Percentiles rank a stretch among this genome's conserved stretches.
Conservation (phyloP, 352 stramenopile genomes). For the Phytopythium ostracodes region DNA sequence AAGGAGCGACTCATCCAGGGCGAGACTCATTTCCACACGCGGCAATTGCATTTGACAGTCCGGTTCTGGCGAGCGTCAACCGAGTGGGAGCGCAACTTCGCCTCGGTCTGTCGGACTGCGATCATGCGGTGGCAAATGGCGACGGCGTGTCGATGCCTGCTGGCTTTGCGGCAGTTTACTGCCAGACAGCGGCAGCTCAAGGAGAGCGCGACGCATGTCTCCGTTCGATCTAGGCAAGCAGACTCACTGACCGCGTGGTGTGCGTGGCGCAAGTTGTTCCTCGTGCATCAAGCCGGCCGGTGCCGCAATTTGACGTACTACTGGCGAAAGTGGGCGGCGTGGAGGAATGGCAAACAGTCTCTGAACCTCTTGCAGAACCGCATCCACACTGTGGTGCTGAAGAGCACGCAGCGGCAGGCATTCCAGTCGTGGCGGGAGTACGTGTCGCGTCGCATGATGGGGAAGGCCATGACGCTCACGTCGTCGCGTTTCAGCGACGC, state of each 20-base stretch:
- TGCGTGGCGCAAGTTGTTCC: constrained; percentile 33
- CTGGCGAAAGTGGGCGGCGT: constrained; percentile 20
- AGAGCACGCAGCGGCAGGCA: constrained; percentile 12
- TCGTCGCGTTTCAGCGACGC: constrained; percentile 20
- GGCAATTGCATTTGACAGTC: constrained; percentile 8
- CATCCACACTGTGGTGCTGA: constrained; percentile 18
- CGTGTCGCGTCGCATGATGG: constrained; percentile 24
- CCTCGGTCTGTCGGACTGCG: constrained; percentile 16
- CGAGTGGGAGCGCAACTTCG: constrained; percentile 13
- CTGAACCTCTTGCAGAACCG: constrained; percentile 18
- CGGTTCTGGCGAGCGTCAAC: constrained; percentile 13
- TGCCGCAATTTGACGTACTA: constrained; percentile 16
- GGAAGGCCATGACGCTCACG: constrained; percentile 23
- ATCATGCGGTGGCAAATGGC: constrained; percentile 36
- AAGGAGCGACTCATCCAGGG: constrained; percentile 5
- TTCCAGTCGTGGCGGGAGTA: constrained; percentile 25
- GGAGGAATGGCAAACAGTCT: constrained; percentile 6
- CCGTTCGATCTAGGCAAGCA: background rate
- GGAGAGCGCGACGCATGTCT: background rate
- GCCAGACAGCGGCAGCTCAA: background rate
- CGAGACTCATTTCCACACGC: constrained; percentile 10
- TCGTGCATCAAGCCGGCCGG: constrained; percentile 18
- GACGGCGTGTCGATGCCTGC: constrained; percentile 34
- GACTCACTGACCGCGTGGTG: constrained; percentile 23
- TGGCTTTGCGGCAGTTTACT: background rate